Evolutionary conservation across 306 rosid species (phyloP).

Genomic region (Geum urbanum): DNA sequence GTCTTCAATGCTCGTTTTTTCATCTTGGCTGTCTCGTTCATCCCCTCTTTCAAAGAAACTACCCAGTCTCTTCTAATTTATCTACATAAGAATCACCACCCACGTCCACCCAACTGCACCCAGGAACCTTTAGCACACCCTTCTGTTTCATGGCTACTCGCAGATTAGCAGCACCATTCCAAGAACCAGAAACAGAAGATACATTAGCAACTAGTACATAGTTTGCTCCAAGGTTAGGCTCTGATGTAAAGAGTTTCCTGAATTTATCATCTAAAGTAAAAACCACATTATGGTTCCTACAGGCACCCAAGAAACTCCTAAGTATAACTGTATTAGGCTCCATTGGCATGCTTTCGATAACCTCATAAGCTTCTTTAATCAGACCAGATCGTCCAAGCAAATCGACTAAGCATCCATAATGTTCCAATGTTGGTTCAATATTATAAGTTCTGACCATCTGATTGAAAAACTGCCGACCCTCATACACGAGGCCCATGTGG

Average conservation of each 20-base stretch:
- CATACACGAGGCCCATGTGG: slow-evolving; percentile 55
- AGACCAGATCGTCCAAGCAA: slow-evolving; percentile 64
- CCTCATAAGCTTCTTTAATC: slow-evolving; percentile 45
- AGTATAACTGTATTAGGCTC: slow-evolving; percentile 49
- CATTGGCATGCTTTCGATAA: slow-evolving; percentile 48
- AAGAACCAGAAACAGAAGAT: slow-evolving; percentile 39
- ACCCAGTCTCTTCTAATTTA: background rate
- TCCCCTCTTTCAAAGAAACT: background rate
- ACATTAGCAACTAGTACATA: slow-evolving; percentile 53
- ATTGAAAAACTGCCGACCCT: slow-evolving; percentile 49
- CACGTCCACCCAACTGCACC: slow-evolving; percentile 62
- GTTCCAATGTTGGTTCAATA: slow-evolving; percentile 51
- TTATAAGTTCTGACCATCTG: slow-evolving; percentile 43
- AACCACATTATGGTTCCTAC: slow-evolving; percentile 36
- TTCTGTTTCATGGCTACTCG: slow-evolving; percentile 51
- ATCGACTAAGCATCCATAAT: slow-evolving; percentile 67
- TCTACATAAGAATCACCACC: slow-evolving; percentile 19
- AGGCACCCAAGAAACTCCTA: slow-evolving; percentile 60
- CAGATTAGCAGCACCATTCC: slow-evolving; percentile 50
- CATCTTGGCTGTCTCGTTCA: background rate
- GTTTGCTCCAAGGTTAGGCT: slow-evolving; percentile 52
- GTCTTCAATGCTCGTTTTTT: background rate
- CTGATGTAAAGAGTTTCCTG: slow-evolving; percentile 37
- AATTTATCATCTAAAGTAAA: slow-evolving; percentile 39
- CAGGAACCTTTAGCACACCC: slow-evolving; percentile 52